Conservation (phyloP, 1,139 yeast species). For the Suhomyces kunorum region DNA sequence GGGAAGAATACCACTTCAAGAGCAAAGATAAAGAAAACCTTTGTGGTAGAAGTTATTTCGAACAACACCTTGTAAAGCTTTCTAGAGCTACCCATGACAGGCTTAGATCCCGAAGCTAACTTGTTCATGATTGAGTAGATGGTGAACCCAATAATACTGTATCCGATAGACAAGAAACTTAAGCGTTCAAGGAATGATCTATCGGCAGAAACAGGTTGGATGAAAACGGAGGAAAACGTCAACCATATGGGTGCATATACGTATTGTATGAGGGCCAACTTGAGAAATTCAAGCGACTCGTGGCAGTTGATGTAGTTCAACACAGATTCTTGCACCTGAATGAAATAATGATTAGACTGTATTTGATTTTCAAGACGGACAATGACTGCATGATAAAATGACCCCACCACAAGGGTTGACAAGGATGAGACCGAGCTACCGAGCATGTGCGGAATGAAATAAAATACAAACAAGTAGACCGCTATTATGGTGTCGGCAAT, state of each 20-base stretch:
- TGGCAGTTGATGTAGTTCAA: neutral
- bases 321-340: neutral
- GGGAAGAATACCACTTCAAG: conserved; percentile 87
- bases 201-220: conserved; percentile 15
- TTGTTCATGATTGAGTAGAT: conserved; percentile 39
- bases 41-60: conserved; percentile 57
- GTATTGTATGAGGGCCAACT: conserved; percentile 8
- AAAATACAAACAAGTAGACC: conserved; percentile 46
- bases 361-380: neutral
- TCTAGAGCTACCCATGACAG: conserved; percentile 52
- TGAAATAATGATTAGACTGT: neutral
- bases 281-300: conserved; percentile 3
- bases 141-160: conserved; percentile 30
- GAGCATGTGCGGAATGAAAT: conserved; percentile 51
- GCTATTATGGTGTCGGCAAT: conserved; percentile 46
- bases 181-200: conserved; percentile 38
- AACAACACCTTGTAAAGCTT: conserved; percentile 52
- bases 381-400: neutral
- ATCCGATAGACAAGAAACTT: conserved; percentile 38
- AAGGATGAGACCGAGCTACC: conserved; percentile 21
- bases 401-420: conserved; percentile 2
- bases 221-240: conserved; percentile 22
- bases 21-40: conserved; percentile 72
- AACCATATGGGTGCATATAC: conserved; percentile 11
- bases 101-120: conserved; percentile 38